phyloP scores from a whole-genome alignment of 495 filamentous ascomycete genomes.

The Chaetomidium leptoderma region DNA sequence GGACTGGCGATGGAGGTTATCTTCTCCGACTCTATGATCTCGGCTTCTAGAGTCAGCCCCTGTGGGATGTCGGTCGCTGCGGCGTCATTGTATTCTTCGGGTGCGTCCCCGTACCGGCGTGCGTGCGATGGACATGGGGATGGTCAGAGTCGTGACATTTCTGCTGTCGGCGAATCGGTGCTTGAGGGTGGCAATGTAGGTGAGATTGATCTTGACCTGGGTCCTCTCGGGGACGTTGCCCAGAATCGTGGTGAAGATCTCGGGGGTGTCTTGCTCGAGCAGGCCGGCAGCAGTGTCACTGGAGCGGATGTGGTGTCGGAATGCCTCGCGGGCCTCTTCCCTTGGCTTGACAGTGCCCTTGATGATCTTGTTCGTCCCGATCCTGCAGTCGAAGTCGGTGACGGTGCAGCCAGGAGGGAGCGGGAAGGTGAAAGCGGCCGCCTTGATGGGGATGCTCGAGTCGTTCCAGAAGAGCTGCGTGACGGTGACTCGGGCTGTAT shows the following conservation, averaged over 20 bases:
- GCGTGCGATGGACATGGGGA: constrained; percentile 20
- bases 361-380: constrained; percentile 16
- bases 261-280: constrained; percentile 19
- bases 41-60: constrained; percentile 11
- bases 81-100: constrained; percentile 17
- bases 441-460: constrained; percentile 13
- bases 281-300: constrained; percentile 12
- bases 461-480: constrained; percentile 21
- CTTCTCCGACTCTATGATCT: constrained; percentile 10
- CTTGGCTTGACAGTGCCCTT: constrained; percentile 15
- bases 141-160: constrained; percentile 12
- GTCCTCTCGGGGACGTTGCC: constrained; percentile 18
- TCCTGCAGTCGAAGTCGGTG: constrained; percentile 15
- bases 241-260: constrained; percentile 21
- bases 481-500: constrained; percentile 17
- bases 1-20: constrained; percentile 10
- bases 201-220: constrained; percentile 15
- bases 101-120: constrained; percentile 14
- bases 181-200: constrained; percentile 18
- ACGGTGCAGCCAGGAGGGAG: constrained; percentile 19
- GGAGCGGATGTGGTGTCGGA: constrained; percentile 8
- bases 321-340: constrained; percentile 18
- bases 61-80: background rate
- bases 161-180: constrained; percentile 14
- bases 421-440: constrained; percentile 21